Evolutionary conservation across 352 stramenopile species (phyloP), one percentile per base, ranked within the genome.

Genomic region (Phytopythium chamaehyphon): DNA sequence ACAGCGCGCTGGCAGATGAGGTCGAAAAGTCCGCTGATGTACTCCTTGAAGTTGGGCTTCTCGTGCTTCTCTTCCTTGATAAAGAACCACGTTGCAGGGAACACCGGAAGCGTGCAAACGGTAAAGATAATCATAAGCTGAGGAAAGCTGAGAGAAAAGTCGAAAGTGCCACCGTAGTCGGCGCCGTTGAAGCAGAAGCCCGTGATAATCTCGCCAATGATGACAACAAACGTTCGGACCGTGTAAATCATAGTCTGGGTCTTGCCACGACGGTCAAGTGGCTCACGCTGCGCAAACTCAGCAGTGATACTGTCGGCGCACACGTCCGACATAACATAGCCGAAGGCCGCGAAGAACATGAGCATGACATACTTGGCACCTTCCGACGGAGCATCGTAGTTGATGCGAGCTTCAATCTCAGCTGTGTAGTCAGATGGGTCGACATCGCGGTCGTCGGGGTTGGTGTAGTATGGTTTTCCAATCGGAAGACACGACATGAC

Each of bases 261-360:
- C 39, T 70, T 74, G 12, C 75, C 75, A 37, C 75, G 75, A 38
- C 71, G 81, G 2, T 57, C 64, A 11, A 62, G 52, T 0, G 75
- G 75, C 47, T 86, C 75, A 28, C 73, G 72, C 57, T 86, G 75
- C 0, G 75, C 73, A 9, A 82, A 58, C 40, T 84, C 73, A 15
- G 75, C 73, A 44, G 83, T 68, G 39, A 86, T 71, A 51, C 61
- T 76, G 51, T 86, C 83, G 31, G 75, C 72, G n/a, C 69, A 71
- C 1, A 92, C 79, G 54, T 93, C 82, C 2, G 83, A 73, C 48
- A 90, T 73, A 11, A 93, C 63, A 54, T 92, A 93, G 21, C 82
- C 82, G 38, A 83, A 51, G 3, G 79, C 76, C 1, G 80, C 72
- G 35, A 90, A 50, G 45, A 89, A 75, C 68, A 95, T 86, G 37